phyloP scores from a whole-genome alignment of 1,139 yeast species.

The Hyphopichia khmerensis region DNA sequence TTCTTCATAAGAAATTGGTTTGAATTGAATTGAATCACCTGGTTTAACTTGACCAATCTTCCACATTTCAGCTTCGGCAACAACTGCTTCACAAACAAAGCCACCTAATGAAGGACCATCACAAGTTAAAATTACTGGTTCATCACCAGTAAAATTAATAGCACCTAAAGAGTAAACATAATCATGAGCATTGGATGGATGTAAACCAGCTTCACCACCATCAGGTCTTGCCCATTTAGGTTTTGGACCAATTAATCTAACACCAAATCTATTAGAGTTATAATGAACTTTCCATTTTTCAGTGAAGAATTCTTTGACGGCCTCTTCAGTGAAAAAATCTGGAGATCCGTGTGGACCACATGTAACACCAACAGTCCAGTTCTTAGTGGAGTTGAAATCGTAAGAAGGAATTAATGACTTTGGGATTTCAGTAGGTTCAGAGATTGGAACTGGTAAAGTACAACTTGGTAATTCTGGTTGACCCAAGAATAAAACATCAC shows the following conservation, averaged over 20 bases:
- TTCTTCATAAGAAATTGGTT: conserved; percentile 66
- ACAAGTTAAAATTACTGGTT: conserved; percentile 93
- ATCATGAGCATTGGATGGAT: conserved; percentile 97
- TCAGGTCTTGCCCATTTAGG: conserved; percentile 96
- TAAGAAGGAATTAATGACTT: conserved; percentile 58
- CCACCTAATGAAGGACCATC: conserved; percentile 99
- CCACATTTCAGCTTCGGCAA: conserved; percentile 96
- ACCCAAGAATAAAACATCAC: conserved; percentile 86
- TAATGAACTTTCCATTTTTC: conserved; percentile 93
- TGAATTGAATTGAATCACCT: conserved; percentile 80
- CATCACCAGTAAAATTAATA: conserved; percentile 96
- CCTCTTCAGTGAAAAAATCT: conserved; percentile 81
- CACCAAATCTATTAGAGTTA: conserved; percentile 95
- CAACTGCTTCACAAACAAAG: conserved; percentile 94
- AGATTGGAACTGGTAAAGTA: conserved; percentile 67
- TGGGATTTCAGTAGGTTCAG: conserved; percentile 62
- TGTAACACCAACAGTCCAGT: conserved; percentile 89
- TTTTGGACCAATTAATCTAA: conserved; percentile 90
- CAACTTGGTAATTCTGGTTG: conserved; percentile 70
- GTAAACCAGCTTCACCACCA: conserved; percentile 98
- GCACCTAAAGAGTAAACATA: conserved; percentile 96
- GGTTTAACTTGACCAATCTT: conserved; percentile 97
- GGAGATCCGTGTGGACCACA: conserved; percentile 99
- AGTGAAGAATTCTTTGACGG: conserved; percentile 69
- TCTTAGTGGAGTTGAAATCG: conserved; percentile 35